Conservation (phyloP, 2,329 filamentous ascomycete genomes). For the Cladosporium sp. region DNA sequence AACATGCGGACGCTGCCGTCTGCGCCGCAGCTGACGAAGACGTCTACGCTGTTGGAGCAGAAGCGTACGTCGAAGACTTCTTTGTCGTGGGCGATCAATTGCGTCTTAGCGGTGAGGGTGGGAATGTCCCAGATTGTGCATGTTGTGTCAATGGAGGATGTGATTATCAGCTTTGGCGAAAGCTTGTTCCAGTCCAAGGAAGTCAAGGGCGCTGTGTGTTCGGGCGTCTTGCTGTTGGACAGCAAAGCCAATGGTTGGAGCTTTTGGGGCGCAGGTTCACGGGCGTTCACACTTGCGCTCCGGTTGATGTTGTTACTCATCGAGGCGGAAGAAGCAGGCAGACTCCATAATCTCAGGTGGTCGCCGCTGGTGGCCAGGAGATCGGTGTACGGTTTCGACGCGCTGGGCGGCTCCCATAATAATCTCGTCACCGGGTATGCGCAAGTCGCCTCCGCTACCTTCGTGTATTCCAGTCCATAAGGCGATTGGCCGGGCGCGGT, state of each 20-base stretch:
- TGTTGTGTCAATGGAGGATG: constrained; percentile 96
- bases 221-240: constrained; percentile 96
- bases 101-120: constrained; percentile 93
- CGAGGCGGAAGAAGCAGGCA: constrained; percentile 53
- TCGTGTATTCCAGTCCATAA: constrained; percentile 80
- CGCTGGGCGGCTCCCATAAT: constrained; percentile 91
- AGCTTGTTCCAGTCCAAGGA: constrained; percentile 98
- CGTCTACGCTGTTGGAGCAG: constrained; percentile 96
- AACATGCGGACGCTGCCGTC: constrained; percentile 99
- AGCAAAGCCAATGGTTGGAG: constrained; percentile 86
- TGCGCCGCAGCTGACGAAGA: constrained; percentile 95
- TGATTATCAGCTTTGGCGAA: constrained; percentile 94
- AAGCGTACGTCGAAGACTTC: constrained; percentile 98
- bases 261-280: constrained; percentile 61
- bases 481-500: constrained; percentile 65
- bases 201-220: constrained; percentile 93
- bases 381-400: constrained; percentile 91
- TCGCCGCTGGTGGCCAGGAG: constrained; percentile 91
- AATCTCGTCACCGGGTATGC: constrained; percentile 95
- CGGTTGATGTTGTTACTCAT: constrained; percentile 66
- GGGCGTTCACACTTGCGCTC: constrained; percentile 56
- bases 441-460: constrained; percentile 92
- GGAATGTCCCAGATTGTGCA: constrained; percentile 99
- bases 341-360: constrained; percentile 86
- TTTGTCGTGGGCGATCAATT: constrained; percentile 97